These are phyloP conservation scores for Juglanconis oblonga DNA, from an alignment of 2,329 filamentous ascomycete genomes.

Conservation along the genomic window DNA sequence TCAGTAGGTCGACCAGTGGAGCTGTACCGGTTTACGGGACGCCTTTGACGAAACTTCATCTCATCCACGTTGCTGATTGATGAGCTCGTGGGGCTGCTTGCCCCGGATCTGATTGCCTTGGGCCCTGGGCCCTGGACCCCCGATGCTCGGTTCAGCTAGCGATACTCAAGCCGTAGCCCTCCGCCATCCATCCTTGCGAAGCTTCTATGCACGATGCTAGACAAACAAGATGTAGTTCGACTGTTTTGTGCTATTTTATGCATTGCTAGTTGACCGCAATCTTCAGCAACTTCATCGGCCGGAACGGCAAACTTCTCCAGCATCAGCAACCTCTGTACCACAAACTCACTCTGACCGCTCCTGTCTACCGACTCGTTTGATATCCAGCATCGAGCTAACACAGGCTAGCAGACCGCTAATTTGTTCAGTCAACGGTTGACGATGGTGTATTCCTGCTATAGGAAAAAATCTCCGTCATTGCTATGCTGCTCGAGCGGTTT, in stretches of 20 bases:
- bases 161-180: background rate
- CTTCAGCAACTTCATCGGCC: background rate
- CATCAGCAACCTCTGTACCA: background rate
- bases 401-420: background rate
- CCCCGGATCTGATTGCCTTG: background rate
- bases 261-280: background rate
- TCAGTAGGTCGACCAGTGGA: constrained; percentile 2
- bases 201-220: background rate
- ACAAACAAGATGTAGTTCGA: background rate
- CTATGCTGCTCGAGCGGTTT: background rate
- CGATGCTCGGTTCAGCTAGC: background rate
- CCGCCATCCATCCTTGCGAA: background rate
- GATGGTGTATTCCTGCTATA: background rate
- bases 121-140: background rate
- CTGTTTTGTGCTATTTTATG: background rate
- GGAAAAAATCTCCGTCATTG: background rate
- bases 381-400: background rate
- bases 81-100: background rate
- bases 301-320: background rate
- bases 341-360: constrained; percentile 12
- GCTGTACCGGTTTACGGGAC: background rate
- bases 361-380: background rate
- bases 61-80: constrained; percentile 6
- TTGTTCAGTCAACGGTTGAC: background rate
- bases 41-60: background rate